Evolutionary conservation across 371 early-diverging fungal genomes (phyloP), one percentile per base, ranked within the genome.

Genomic region (Furculomyces boomerangus): DNA sequence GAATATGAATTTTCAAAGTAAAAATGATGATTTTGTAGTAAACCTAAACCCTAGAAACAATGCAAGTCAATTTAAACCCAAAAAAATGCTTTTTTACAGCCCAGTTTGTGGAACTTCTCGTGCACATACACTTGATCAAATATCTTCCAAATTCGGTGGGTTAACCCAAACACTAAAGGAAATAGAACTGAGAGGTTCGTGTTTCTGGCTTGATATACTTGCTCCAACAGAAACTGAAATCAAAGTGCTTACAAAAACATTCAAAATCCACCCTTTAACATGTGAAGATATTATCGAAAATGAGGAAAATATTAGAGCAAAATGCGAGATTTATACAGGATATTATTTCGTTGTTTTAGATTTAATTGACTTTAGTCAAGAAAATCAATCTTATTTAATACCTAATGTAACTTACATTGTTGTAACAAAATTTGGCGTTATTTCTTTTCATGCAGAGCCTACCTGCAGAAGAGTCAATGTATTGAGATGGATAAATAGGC

Each of bases 311-410:
- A 49, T 76, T 28, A 76, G 94, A 3, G 93, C 93, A 63, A 95
- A 95, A 61, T 89, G 88, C 60, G 93, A 93, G 61, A 75, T 86
- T 18, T 92, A 89, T 55, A 67, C 77, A 25, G 83, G 82, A 54
- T 95, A 95, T 70, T 87, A 88, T 58, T 93, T 93, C 73, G 75
- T 92, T 30, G 80, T 83, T 60, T 86, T 91, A 63, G 74, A 88
- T 54, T 73, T 81, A 13, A 81, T 84, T 63, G 83, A 84, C 45
- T 74, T 70, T 56, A 74, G 83, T 47, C 75, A 78, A 40, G 70
- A 75, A 57, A 79, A 78, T 28, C 60, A 70, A 2, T 69, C 56
- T 26, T 89, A 84, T 56, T 61, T 90, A 61, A 77, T 81, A 46
- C 81, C 93, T 3, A 71, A 82, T 40, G 81, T 79, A 47, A 69